Evolutionary conservation across 2,329 filamentous ascomycete species (phyloP), one percentile per base, ranked within the genome.

Genomic region (Orbilia javanica): DNA sequence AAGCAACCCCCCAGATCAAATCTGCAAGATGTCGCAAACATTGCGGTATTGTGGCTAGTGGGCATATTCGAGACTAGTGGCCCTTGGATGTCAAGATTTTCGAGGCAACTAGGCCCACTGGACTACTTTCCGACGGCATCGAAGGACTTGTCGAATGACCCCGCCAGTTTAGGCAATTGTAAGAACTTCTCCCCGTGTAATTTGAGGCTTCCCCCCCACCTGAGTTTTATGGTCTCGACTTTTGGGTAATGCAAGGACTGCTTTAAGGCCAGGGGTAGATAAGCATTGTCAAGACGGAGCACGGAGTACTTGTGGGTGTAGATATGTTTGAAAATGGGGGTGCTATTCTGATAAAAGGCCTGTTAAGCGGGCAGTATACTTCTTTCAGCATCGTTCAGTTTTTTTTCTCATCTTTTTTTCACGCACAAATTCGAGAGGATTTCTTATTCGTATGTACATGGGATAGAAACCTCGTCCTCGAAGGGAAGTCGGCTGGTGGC

Each of bases 31-130:
- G 72, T 69, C 72, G 72, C 72, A 76, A 76, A 69, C 65, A 46
- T 65, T 62, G 72, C 65, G 72, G 67, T 69, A 46, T 70, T 57
- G 72, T 76, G 72, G 72, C 72, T 76, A 60, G 72, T 76, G 72
- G 34, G 15, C 42, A n/a, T 20, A n/a, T 44, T 20, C 15, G n/a
- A 20, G 42, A 8, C 46, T 50, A 50, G 46, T 11, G 20, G 3
- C 6, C 46, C 36, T 39, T 20, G 29, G 39, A 34, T 11, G 36
- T 29, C 27, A 60, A 31, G 39, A 44, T 29, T 57, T 60, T 69
- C 39, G 53, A 55, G 53, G 48, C 34, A 31, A 18, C 18, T 11
- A 27, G 67, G 55, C 57, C 67, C 67, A 73, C 68, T 18, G 8
- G n/a, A n/a, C 13, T 4, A 10, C 2, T 44, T 64, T 64, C 18